These are phyloP conservation scores for Fusarium scirpi DNA, from an alignment of 2,329 filamentous ascomycete species.

Conservation along the genomic window DNA sequence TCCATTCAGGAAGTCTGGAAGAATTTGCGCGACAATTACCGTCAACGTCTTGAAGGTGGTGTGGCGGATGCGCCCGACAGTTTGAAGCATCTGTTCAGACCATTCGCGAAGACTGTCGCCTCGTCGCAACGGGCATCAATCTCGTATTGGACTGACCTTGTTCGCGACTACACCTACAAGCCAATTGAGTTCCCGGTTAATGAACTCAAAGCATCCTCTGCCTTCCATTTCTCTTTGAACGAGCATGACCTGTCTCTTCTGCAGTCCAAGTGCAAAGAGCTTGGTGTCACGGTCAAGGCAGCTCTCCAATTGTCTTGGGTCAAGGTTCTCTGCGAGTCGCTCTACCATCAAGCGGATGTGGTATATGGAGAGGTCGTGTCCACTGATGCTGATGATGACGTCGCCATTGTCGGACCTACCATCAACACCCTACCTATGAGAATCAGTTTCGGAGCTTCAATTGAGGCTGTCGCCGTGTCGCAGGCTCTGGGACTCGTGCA, in stretches of 20 bases:
- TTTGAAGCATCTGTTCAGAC: neutral
- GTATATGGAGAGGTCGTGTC: slow-evolving; percentile 21
- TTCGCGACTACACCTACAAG: slow-evolving; percentile 4
- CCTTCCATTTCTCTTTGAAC: slow-evolving; percentile 1
- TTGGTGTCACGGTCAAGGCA: slow-evolving; percentile 7
- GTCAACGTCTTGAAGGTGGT: neutral
- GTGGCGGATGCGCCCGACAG: rapidly evolving
- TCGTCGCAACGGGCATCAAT: neutral
- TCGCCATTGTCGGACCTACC: neutral
- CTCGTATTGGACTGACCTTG: neutral
- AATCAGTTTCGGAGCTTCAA: neutral
- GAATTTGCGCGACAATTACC: neutral
- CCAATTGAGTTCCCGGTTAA: neutral
- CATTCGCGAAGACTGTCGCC: slow-evolving; percentile 10
- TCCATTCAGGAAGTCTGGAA: slow-evolving; percentile 10
- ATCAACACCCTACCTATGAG: slow-evolving; percentile 28
- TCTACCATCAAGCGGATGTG: slow-evolving; percentile 10
- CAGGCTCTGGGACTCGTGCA: neutral
- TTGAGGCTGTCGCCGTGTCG: rapidly evolving
- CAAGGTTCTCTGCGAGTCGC: slow-evolving; percentile 14
- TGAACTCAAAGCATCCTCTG: slow-evolving; percentile 12
- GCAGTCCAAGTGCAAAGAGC: neutral
- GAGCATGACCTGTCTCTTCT: neutral
- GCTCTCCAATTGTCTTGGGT: slow-evolving; percentile 15
- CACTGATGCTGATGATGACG: neutral